Conservation (phyloP, 768 basidiomycete genomes). For the Tylopilus sp. region DNA sequence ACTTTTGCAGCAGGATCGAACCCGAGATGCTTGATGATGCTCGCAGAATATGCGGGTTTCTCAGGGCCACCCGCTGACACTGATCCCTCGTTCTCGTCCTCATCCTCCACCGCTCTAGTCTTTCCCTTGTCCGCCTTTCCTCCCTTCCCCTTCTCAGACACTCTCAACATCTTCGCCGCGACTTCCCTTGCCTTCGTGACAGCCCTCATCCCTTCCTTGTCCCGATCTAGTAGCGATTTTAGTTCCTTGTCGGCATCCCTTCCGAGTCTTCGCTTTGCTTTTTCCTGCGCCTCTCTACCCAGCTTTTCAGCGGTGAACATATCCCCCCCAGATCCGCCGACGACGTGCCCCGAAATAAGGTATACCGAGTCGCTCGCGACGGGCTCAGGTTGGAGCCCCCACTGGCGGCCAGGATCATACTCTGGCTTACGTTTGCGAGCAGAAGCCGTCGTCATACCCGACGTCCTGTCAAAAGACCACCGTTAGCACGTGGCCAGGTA, state of each 20-base stretch:
- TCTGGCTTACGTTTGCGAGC: slow-evolving; percentile 48
- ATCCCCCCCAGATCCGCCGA: slow-evolving; percentile 43
- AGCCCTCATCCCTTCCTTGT: slow-evolving; percentile 64
- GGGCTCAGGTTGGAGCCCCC: slow-evolving; percentile 65
- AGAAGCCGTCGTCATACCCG: slow-evolving; percentile 55
- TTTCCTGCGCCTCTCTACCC: slow-evolving; percentile 78
- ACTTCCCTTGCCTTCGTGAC: slow-evolving; percentile 60
- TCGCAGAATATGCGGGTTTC: slow-evolving; percentile 60
- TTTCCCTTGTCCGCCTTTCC: slow-evolving; percentile 18
- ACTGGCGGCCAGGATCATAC: slow-evolving; percentile 69
- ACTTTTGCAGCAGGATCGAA: slow-evolving; percentile 71
- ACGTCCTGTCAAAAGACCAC: slow-evolving; percentile 61
- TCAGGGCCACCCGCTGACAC: slow-evolving; percentile 14
- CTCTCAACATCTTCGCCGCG: slow-evolving; percentile 27
- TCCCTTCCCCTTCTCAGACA: slow-evolving; percentile 14
- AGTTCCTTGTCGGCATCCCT: slow-evolving; percentile 61
- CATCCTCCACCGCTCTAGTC: slow-evolving; percentile 5
- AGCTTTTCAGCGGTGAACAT: slow-evolving; percentile 66
- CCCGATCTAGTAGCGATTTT: slow-evolving; percentile 56
- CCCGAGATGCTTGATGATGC: slow-evolving; percentile 66
- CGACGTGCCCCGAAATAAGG: slow-evolving; percentile 74
- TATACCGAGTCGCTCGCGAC: slow-evolving; percentile 55
- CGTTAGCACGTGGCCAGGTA: no score
- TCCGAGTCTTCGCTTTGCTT: slow-evolving; percentile 58
- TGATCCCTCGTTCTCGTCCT: slow-evolving; percentile 15